Conservation (phyloP, 1,284 basidiomycete genomes). For the Ceratorhiza oryzae-sativae region DNA sequence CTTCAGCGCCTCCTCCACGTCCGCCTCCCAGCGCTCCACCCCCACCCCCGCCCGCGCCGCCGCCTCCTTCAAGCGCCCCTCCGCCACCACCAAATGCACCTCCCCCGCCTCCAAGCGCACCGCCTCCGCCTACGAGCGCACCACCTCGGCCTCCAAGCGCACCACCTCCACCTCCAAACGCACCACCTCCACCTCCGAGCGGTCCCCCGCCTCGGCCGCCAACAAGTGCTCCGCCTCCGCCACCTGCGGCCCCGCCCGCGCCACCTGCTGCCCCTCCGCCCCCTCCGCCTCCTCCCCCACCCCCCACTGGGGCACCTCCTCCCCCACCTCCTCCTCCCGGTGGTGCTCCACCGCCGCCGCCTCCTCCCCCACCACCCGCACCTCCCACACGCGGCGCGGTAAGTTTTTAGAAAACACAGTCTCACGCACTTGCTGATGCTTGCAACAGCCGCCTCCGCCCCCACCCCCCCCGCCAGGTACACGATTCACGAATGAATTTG, state of each 20-base stretch:
- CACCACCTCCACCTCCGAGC: conserved; percentile 48
- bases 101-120: neutral
- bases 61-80: too few relatives aligned
- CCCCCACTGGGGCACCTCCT: conserved; percentile 45
- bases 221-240: conserved; percentile 45
- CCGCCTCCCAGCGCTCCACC: conserved; percentile 48
- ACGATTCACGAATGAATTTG: neutral
- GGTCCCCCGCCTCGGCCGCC: conserved; percentile 50
- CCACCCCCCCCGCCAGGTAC: conserved; percentile 47
- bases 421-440: neutral
- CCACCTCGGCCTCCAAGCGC: conserved; percentile 40
- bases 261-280: conserved; percentile 47
- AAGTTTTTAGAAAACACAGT: neutral
- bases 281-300: conserved; percentile 53
- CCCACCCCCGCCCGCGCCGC: conserved; percentile 44
- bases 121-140: conserved; percentile 39
- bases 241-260: conserved; percentile 47
- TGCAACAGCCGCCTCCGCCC: conserved; percentile 48
- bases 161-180: conserved; percentile 43
- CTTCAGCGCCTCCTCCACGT: conserved; percentile 43
- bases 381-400: conserved; percentile 37
- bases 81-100: too few relatives aligned
- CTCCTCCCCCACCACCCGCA: conserved; percentile 44
- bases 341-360: conserved; percentile 39
- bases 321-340: conserved; percentile 45